A percentile compares a stretch with the other conserved stretches of the same genome.
phyloP scores from a whole-genome alignment of 345 rosid genomes.

The Theobroma cacao region DNA sequence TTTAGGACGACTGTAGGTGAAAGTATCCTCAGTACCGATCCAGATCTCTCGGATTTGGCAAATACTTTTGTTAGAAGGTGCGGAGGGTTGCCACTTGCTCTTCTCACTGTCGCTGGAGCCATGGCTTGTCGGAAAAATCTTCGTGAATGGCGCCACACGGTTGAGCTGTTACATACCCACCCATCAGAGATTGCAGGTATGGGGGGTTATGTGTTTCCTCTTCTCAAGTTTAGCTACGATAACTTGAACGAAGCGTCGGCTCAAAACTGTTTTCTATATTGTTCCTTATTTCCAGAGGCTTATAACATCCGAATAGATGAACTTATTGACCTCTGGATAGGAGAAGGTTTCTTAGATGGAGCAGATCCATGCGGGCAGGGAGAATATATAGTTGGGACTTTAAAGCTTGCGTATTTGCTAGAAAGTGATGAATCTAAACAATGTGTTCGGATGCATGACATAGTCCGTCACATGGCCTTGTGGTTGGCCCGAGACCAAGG shows the following conservation, averaged over 20 bases:
- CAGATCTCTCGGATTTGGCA: not conserved
- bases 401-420: slow-evolving; percentile 23
- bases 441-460: slow-evolving; percentile 24
- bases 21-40: not conserved
- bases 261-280: slow-evolving; percentile 19
- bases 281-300: slow-evolving; percentile 22
- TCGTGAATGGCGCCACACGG: slow-evolving; percentile 10
- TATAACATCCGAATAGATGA: not conserved
- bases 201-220: slow-evolving; percentile 6
- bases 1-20: slow-evolving; percentile 8
- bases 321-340: slow-evolving; percentile 23
- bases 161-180: not conserved
- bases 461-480: slow-evolving; percentile 25
- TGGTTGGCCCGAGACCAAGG: slow-evolving; percentile 17
- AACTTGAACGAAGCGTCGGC: slow-evolving; percentile 1
- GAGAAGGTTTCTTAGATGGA: slow-evolving; percentile 24
- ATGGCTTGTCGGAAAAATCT: slow-evolving; percentile 10
- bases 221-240: slow-evolving; percentile 26
- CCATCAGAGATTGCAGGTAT: slow-evolving; percentile 1
- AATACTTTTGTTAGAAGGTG: not conserved
- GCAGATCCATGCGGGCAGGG: not conserved
- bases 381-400: not conserved
- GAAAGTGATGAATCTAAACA: slow-evolving; percentile 5
- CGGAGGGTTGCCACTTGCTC: slow-evolving; percentile 25
- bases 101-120: slow-evolving; percentile 16